phyloP scores from a whole-genome alignment of 192 early-diverging fungal species.

The Rhizophagus prolifer region DNA sequence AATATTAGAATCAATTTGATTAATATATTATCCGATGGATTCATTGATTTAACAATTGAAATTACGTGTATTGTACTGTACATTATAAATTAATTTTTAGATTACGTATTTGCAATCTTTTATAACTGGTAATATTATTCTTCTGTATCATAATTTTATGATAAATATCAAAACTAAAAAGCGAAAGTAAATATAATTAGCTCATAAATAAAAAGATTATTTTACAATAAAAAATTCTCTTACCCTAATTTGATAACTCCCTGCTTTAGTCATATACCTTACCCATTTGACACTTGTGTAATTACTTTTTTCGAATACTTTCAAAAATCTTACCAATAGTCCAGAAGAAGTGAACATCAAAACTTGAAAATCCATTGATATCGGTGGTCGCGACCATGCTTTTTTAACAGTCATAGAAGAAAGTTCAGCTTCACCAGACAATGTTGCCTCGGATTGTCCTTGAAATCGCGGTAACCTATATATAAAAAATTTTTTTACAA shows the following conservation, averaged over 20 bases:
- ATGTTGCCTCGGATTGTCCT: slow-evolving; percentile 80
- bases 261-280: slow-evolving; percentile 96
- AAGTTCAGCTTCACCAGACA: slow-evolving; percentile 82
- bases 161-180: background rate
- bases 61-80: no score
- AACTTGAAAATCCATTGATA: slow-evolving; percentile 88
- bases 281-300: slow-evolving; percentile 99
- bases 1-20: no score
- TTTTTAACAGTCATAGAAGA: slow-evolving; percentile 81
- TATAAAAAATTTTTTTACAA: slow-evolving; percentile 29
- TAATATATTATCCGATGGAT: no score
- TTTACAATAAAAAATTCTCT: background rate
- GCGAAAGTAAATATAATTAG: background rate
- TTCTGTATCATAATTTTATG: background rate
- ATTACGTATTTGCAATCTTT: background rate
- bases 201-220: background rate
- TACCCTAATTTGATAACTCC: slow-evolving; percentile 79
- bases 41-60: no score
- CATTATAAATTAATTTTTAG: no score
- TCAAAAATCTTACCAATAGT: slow-evolving; percentile 92
- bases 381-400: slow-evolving; percentile 94
- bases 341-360: slow-evolving; percentile 98
- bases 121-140: background rate
- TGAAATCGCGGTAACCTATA: slow-evolving; percentile 85
- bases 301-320: slow-evolving; percentile 96